Evolutionary conservation across 2,329 filamentous ascomycete species (phyloP), one percentile per base, ranked within the genome.

Genomic region (Triangularia verruculosa): DNA sequence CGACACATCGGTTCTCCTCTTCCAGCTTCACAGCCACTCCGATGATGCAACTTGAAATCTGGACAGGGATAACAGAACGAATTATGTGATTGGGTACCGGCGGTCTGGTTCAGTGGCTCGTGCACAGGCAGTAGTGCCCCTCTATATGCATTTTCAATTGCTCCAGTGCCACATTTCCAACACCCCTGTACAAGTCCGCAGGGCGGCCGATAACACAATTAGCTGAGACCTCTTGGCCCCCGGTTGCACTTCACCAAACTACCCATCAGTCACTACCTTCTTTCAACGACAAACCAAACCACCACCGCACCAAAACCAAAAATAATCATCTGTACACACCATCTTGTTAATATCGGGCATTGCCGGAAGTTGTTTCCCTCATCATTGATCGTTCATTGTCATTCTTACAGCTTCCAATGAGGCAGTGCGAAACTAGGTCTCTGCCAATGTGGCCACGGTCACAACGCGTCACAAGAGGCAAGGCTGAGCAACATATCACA

Each of bases 381-480:
- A 20, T 22, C 5, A 20, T 8, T 47, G n/a, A 9, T 20, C 20
- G n/a, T 47, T 9, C 39, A 47, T 47, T 12, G 11, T 20, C 11
- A n/a, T 78, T 78, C 73, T 78, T 76, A 60, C 34, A 27, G 43
- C 15, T 22, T 63, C 60, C 59, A 62, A 55, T 20, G 64, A 58
- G 64, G 64, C 64, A 64, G 63, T 63, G 61, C 57, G 52, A 47
- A 20, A 51, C 64, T 62, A 59, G 63, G 65, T 34, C 61, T 12
- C 59, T n/a, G 15, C 28, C 9, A 30, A 64, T 64, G 66, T 64
- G 64, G 61, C 66, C 64, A 60, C 39, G 39, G 39, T 47, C 39
- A 47, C 39, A 47, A 47, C 39, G 39, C 61, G 64, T 66, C 39
- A 67, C 65, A 65, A 57, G 17, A 59, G 20, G 24, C 32, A 63